A percentile compares a stretch with the other conserved stretches of the same genome.
phyloP scores from a whole-genome alignment of 495 filamentous ascomycete species.

The Penicillium waksmanii region DNA sequence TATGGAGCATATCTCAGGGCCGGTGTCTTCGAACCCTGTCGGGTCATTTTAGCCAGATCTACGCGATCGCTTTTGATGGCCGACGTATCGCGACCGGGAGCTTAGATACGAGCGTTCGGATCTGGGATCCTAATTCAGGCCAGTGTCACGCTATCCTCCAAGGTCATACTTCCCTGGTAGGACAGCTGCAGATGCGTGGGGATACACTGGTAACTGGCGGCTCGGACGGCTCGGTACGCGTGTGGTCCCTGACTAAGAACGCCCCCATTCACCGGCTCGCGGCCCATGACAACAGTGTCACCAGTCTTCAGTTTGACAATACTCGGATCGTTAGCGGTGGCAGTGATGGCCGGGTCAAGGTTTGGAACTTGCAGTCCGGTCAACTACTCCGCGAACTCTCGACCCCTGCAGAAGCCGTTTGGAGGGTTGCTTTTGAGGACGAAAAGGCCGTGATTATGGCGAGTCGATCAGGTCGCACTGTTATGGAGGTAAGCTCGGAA shows the following conservation, averaged over 20 bases:
- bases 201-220: conserved; percentile 95
- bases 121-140: conserved; percentile 93
- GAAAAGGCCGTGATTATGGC: conserved; percentile 98
- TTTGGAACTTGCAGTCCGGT: conserved; percentile 94
- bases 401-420: conserved; percentile 88
- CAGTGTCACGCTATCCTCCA: conserved; percentile 90
- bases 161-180: conserved; percentile 94
- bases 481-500: conserved; percentile 81
- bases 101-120: conserved; percentile 92
- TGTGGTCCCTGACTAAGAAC: conserved; percentile 91
- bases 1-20: conserved; percentile 96
- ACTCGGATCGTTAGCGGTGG: conserved; percentile 92
- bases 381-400: conserved; percentile 89
- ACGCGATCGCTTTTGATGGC: conserved; percentile 97
- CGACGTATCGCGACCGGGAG: conserved; percentile 93
- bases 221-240: conserved; percentile 90
- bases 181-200: conserved; percentile 94
- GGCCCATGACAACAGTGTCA: conserved; percentile 98
- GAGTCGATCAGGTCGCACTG: conserved; percentile 75
- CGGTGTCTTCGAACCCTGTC: conserved; percentile 84
- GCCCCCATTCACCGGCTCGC: conserved; percentile 90
- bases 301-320: conserved; percentile 95
- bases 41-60: conserved; percentile 99
- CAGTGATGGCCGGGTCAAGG: conserved; percentile 93
- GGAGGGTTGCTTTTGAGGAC: conserved; percentile 97